Evolutionary conservation across 2,329 filamentous ascomycete species (phyloP).

Genomic region (Sclerotinia trifoliorum): DNA sequence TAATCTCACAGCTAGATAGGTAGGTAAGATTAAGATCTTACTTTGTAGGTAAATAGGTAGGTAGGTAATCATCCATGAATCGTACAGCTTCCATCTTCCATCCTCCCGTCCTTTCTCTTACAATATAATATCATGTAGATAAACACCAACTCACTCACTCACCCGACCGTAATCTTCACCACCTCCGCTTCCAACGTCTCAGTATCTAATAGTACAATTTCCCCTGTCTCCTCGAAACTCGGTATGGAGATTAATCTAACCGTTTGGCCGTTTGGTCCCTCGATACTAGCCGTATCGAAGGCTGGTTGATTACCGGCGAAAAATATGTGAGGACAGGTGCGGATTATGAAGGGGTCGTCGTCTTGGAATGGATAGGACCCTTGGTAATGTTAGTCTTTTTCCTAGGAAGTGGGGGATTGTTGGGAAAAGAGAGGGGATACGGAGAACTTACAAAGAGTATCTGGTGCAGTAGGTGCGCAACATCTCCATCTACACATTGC

Average conservation of each 20-base stretch:
- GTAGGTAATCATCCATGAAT: background rate
- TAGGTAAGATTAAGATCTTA: background rate
- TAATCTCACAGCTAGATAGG: background rate
- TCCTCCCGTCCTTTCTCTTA: background rate
- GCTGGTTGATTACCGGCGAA: slow-evolving; percentile 82
- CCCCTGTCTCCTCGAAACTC: slow-evolving; percentile 72
- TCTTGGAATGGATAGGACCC: slow-evolving; percentile 97
- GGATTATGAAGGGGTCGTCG: slow-evolving; percentile 85
- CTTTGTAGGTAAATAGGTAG: background rate
- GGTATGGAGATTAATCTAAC: slow-evolving; percentile 83
- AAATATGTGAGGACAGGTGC: slow-evolving; percentile 83
- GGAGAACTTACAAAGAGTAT: slow-evolving; percentile 76
- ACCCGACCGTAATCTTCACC: slow-evolving; percentile 32
- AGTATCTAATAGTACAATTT: slow-evolving; percentile 79
- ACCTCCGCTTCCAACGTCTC: slow-evolving; percentile 67
- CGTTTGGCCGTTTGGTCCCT: slow-evolving; percentile 64
- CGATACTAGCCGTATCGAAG: slow-evolving; percentile 70
- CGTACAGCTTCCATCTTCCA: background rate
- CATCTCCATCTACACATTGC: slow-evolving; percentile 90
- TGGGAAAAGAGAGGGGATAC: background rate
- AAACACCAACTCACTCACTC: background rate
- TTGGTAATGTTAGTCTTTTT: slow-evolving; percentile 40
- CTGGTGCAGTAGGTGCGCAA: slow-evolving; percentile 88
- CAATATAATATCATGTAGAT: background rate
- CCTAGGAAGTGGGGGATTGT: background rate